Percentiles rank a stretch among this genome's conserved stretches.
Conservation (phyloP, 1,139 yeast species). For the Starmera stellimalicola region DNA sequence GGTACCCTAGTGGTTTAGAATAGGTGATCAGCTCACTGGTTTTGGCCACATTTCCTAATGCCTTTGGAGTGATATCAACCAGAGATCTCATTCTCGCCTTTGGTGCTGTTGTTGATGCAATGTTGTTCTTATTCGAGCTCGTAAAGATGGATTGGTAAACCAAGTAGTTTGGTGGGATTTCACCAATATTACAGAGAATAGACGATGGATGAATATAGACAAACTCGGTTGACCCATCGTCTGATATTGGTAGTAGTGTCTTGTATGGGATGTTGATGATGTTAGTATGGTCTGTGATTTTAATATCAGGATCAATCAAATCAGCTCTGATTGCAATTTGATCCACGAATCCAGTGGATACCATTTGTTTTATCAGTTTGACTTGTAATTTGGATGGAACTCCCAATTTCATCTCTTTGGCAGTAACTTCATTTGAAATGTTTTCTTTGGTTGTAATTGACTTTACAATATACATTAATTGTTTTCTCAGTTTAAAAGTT, state of each 20-base stretch:
- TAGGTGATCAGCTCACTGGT: slow-evolving; percentile 65
- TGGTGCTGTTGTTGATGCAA: slow-evolving; percentile 23
- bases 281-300: slow-evolving; percentile 46
- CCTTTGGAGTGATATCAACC: slow-evolving; percentile 67
- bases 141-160: slow-evolving; percentile 58
- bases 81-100: slow-evolving; percentile 67
- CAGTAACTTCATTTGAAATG: slow-evolving; percentile 40
- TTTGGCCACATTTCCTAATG: slow-evolving; percentile 70
- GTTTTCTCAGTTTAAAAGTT: slow-evolving; percentile 69
- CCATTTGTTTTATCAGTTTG: slow-evolving; percentile 79
- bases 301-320: slow-evolving; percentile 53
- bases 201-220: slow-evolving; percentile 77
- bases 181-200: slow-evolving; percentile 45
- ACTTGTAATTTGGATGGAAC: slow-evolving; percentile 67
- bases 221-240: slow-evolving; percentile 36
- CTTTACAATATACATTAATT: slow-evolving; percentile 66
- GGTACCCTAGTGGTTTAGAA: slow-evolving; percentile 88
- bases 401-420: slow-evolving; percentile 46
- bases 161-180: slow-evolving; percentile 64
- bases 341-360: slow-evolving; percentile 88
- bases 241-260: slow-evolving; percentile 48
- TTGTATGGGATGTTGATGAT: slow-evolving; percentile 65
- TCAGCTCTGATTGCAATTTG: slow-evolving; percentile 85
- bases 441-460: slow-evolving; percentile 50
- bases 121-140: slow-evolving; percentile 29